Evolutionary conservation across 768 basidiomycete genomes (phyloP), one percentile per base, ranked within the genome.

Genomic region (Lentinula lateritia): DNA sequence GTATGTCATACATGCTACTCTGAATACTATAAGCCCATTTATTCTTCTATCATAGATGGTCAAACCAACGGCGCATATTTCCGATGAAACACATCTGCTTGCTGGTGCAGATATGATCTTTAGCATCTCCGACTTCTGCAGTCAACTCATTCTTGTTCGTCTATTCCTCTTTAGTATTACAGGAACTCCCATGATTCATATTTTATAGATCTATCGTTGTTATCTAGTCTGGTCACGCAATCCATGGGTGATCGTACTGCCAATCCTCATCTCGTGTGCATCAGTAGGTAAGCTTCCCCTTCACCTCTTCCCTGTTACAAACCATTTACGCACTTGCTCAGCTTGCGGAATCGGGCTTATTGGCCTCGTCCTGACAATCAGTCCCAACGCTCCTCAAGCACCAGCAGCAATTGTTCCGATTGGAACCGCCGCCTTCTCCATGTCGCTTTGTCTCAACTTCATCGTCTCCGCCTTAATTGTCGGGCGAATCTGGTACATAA

Each of bases 361-460:
- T 2, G 64, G 69, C 32, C 61, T 79, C 41, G 59, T 77, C 9
- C 52, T 75, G 4, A 52, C 53, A 2, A 73, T 55, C 6, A 65
- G 66, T 52, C 75, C 74, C 5, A 65, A 64, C 5, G 61, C 75
- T 1, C 72, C 75, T 7, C 60, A 66, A n/a, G 73, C 77, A 9
- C 78, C 77, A 16, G 63, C 73, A 5, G 63, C 63, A 3, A 50
- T 77, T 16, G 70, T 72, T n/a, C 73, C 78, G 2, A 65, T 79
- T 5, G 72, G 71, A 28, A 70, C 72, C 15, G 76, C 77, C 0
- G 69, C 62, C 13, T 79, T 75, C 42, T 18, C 62, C 28, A 72
- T 81, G 39, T 76, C 80, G 3, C 71, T 81, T 39, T 71, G 70
- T 56, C 74, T 77, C 6, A 81, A 81, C 60, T 55, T 76, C 65